phyloP scores from a whole-genome alignment of 495 filamentous ascomycete species.

The Oidiodendron maius region DNA sequence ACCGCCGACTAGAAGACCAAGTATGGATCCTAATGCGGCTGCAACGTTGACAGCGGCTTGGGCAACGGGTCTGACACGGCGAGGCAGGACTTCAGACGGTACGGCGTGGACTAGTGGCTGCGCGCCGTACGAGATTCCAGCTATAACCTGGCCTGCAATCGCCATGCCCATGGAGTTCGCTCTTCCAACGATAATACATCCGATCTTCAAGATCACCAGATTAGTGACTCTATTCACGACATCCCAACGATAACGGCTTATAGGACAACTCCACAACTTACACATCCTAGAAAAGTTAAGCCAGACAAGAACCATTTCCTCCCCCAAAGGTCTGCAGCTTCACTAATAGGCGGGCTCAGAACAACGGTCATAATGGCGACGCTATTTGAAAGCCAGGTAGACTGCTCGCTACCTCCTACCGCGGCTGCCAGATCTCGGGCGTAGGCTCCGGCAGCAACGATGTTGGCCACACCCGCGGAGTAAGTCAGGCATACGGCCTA shows the following conservation, averaged over 20 bases:
- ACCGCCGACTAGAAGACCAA: conserved; percentile 19
- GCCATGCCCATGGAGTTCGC: conserved; percentile 26
- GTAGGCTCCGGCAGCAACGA: too few species aligned
- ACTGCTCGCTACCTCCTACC: conserved; percentile 11
- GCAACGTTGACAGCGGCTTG: conserved; percentile 25
- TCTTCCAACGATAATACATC: conserved; percentile 25
- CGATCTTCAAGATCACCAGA: too few species aligned
- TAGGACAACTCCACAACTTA: too few species aligned
- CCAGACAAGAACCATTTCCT: conserved; percentile 29
- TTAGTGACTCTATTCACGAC: too few species aligned
- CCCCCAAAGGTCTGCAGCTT: conserved; percentile 33
- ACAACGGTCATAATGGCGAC: conserved; percentile 29
- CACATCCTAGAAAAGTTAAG: conserved; percentile 23
- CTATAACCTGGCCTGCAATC: conserved; percentile 27
- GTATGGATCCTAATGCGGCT: conserved; percentile 14
- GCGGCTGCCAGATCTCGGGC: conserved; percentile 15
- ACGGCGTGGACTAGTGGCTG: conserved; percentile 32
- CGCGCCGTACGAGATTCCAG: conserved; percentile 24
- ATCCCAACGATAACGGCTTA: too few species aligned
- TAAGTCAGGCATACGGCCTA: too few species aligned
- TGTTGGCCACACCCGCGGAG: too few species aligned
- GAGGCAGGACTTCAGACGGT: conserved; percentile 29
- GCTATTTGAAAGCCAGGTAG: conserved; percentile 23
- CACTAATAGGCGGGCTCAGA: conserved; percentile 26
- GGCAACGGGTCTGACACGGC: conserved; percentile 22